Evolutionary conservation across 1,284 basidiomycete genomes (phyloP).

Genomic region (Sparassis latifolia): DNA sequence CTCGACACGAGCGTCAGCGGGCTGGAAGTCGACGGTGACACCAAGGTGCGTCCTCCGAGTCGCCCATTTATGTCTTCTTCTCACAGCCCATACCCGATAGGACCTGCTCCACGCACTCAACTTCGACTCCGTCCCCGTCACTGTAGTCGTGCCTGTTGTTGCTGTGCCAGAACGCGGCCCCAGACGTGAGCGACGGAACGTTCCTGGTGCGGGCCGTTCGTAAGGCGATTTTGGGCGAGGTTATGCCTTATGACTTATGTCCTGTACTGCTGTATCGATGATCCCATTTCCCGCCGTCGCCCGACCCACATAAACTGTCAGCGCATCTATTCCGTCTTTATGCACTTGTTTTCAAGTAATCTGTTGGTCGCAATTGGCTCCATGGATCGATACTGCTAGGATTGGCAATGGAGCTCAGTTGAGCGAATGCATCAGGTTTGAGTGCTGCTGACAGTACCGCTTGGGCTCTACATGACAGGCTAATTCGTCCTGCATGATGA

Average conservation of each 20-base stretch:
- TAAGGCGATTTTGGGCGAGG: not conserved
- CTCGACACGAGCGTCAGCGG: slow-evolving; percentile 74
- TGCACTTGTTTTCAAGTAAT: too few relatives aligned
- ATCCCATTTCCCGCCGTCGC: too few relatives aligned
- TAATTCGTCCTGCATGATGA: too few relatives aligned
- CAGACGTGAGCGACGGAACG: slow-evolving; percentile 72
- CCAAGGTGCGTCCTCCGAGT: slow-evolving; percentile 58
- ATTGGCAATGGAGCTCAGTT: too few relatives aligned
- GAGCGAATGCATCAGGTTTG: too few relatives aligned
- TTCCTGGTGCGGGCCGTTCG: slow-evolving; percentile 68
- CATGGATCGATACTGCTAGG: too few relatives aligned
- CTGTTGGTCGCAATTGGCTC: too few relatives aligned
- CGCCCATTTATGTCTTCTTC: not conserved
- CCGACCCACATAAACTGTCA: too few relatives aligned
- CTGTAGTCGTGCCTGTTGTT: slow-evolving; percentile 59
- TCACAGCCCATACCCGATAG: slow-evolving; percentile 32
- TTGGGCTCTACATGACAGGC: too few relatives aligned
- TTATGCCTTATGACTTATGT: not conserved
- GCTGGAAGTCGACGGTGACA: slow-evolving; percentile 86
- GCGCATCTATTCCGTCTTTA: too few relatives aligned
- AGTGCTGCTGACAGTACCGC: too few relatives aligned
- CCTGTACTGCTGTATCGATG: too few relatives aligned
- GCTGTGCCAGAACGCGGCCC: slow-evolving; percentile 68
- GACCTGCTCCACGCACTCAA: slow-evolving; percentile 85
- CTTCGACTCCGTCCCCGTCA: slow-evolving; percentile 83